These are phyloP conservation scores for Mycothermus thermophilus DNA, from an alignment of 495 filamentous ascomycete genomes.

Conservation along the genomic window DNA sequence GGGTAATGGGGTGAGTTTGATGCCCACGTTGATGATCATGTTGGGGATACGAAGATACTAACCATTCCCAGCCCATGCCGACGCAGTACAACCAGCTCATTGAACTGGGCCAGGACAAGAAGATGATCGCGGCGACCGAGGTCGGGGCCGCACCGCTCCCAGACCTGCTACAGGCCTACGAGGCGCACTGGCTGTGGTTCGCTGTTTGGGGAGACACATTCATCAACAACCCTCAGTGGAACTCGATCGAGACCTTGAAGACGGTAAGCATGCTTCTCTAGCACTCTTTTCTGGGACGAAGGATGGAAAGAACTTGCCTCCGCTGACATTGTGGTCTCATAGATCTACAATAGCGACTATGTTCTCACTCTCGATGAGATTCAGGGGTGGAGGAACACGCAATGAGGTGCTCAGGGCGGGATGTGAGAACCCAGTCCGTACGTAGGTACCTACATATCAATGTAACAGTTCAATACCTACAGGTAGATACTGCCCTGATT, in stretches of 20 bases:
- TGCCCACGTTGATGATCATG: too few species aligned
- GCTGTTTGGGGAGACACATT: conserved; percentile 29
- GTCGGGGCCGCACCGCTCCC: conserved; percentile 33
- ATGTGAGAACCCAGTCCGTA: neutral
- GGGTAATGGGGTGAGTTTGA: conserved; percentile 25
- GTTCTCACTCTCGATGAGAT: conserved; percentile 31
- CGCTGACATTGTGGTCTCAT: neutral
- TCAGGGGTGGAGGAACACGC: conserved; percentile 17
- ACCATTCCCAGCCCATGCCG: conserved; percentile 18
- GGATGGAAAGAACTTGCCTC: neutral
- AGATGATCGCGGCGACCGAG: conserved; percentile 34
- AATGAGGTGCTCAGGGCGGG: neutral
- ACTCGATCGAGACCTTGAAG: conserved; percentile 21
- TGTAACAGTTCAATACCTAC: too few species aligned
- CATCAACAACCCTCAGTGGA: conserved; percentile 24
- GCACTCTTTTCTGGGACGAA: too few species aligned
- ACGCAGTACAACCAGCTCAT: conserved; percentile 31
- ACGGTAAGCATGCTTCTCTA: conserved; percentile 2
- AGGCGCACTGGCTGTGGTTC: conserved; percentile 35
- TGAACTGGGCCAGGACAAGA: conserved; percentile 28
- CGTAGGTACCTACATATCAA: too few species aligned
- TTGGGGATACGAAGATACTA: too few species aligned
- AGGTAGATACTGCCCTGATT: too few species aligned
- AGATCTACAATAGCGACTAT: conserved; percentile 24
- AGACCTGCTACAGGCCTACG: conserved; percentile 25